These are phyloP conservation scores for Alternaria rosae DNA, from an alignment of 2,329 filamentous ascomycete genomes.

Conservation along the genomic window DNA sequence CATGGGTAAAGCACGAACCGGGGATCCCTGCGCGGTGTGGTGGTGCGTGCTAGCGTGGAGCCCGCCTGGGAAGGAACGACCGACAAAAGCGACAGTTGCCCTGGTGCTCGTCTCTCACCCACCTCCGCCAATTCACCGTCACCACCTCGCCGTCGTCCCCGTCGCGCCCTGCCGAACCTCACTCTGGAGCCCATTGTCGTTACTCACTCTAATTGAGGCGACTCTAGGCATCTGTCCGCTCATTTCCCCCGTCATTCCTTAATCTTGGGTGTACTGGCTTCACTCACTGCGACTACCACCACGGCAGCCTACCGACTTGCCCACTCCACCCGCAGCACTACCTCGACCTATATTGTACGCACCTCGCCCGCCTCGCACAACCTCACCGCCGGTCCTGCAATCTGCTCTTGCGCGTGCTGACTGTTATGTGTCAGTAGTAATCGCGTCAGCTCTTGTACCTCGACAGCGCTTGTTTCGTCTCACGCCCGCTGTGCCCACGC, in stretches of 20 bases:
- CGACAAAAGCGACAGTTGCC: slow-evolving; percentile 32
- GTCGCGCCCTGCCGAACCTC: slow-evolving; percentile 20
- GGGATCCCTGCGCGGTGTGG: slow-evolving; percentile 15
- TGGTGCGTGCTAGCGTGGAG: slow-evolving; percentile 9
- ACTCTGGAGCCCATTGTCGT: slow-evolving; percentile 45
- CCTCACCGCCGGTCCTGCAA: slow-evolving; percentile 19
- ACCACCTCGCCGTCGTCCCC: slow-evolving; percentile 29
- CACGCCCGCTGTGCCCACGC: slow-evolving; percentile 39
- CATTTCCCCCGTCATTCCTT: slow-evolving; percentile 49
- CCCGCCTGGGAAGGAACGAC: slow-evolving; percentile 22
- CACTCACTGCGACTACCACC: slow-evolving; percentile 33
- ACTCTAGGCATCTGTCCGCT: slow-evolving; percentile 49
- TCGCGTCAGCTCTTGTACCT: slow-evolving; percentile 44
- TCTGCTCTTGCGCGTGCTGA: slow-evolving; percentile 44
- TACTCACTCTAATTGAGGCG: slow-evolving; percentile 35
- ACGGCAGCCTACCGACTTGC: slow-evolving; percentile 20
- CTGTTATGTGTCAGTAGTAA: slow-evolving; percentile 37
- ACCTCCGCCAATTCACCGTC: slow-evolving; percentile 31
- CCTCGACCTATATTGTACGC: slow-evolving; percentile 36
- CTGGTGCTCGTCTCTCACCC: slow-evolving; percentile 28
- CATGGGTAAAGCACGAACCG: slow-evolving; percentile 12
- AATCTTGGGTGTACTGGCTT: slow-evolving; percentile 49
- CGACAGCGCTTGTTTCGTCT: slow-evolving; percentile 51
- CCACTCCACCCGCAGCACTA: slow-evolving; percentile 12
- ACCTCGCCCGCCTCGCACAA: slow-evolving; percentile 14